These are phyloP conservation scores for Aspergillus viridinutans DNA, from an alignment of 2,329 filamentous ascomycete species.

Conservation along the genomic window DNA sequence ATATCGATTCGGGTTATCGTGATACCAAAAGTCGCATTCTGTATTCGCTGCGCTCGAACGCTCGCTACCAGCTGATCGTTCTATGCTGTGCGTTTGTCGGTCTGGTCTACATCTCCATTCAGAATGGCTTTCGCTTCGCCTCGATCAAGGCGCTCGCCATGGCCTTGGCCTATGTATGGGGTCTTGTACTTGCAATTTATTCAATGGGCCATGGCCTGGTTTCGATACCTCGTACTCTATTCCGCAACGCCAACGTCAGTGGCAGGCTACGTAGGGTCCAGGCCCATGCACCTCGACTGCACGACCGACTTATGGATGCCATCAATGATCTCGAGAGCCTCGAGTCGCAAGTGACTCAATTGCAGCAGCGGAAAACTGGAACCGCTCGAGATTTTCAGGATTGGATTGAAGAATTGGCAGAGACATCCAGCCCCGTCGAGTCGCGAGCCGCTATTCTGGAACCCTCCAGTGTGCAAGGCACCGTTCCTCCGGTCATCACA, in stretches of 20 bases:
- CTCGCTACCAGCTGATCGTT: constrained; percentile 79
- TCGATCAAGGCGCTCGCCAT: constrained; percentile 82
- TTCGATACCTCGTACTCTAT: constrained; percentile 76
- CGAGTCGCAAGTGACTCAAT: constrained; percentile 73
- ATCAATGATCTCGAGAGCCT: constrained; percentile 73
- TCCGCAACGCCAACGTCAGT: constrained; percentile 73
- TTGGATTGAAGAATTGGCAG: constrained; percentile 93
- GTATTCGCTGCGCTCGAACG: constrained; percentile 84
- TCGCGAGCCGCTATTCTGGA: constrained; percentile 41
- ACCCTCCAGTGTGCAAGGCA: constrained; percentile 24
- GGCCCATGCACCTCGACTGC: constrained; percentile 69
- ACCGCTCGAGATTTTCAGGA: constrained; percentile 73
- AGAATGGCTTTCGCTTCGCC: constrained; percentile 66
- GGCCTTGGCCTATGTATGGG: constrained; percentile 93
- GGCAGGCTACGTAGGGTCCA: constrained; percentile 72
- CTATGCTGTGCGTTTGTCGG: constrained; percentile 67
- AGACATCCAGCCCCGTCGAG: constrained; percentile 68
- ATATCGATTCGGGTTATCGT: constrained; percentile 88
- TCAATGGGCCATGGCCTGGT: constrained; percentile 97
- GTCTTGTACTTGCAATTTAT: constrained; percentile 85
- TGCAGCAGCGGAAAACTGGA: constrained; percentile 75
- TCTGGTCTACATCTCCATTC: constrained; percentile 76
- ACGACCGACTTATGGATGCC: constrained; percentile 85
- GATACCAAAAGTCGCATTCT: constrained; percentile 75
- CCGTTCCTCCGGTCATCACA: constrained; percentile 77